phyloP scores from a whole-genome alignment of 2,329 filamentous ascomycete genomes.

The Biscogniauxia marginata region DNA sequence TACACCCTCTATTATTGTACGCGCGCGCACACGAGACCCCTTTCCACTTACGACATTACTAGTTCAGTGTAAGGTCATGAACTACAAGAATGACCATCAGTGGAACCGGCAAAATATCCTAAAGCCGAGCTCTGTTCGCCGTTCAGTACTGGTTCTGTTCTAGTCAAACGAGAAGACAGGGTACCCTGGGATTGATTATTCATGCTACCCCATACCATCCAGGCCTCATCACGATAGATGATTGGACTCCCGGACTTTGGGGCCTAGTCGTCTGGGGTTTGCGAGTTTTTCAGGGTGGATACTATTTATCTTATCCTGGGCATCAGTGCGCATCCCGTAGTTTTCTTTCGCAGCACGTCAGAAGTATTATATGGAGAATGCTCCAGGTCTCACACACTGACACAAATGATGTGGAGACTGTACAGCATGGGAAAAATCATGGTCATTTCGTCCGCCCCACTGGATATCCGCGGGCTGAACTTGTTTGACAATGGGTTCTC shows the following conservation, averaged over 20 bases:
- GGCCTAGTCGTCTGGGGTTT: neutral
- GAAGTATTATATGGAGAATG: neutral
- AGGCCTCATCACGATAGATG: neutral
- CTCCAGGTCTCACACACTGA: neutral
- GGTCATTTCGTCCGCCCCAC: neutral
- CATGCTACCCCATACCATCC: neutral
- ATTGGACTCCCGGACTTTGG: neutral
- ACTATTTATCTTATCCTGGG: neutral
- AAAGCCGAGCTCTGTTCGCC: neutral
- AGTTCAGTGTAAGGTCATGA: too few relatives aligned
- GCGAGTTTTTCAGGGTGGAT: neutral
- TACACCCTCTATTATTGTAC: neutral
- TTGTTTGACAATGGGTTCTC: neutral
- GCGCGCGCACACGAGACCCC: neutral
- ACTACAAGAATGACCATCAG: neutral
- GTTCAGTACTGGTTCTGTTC: neutral
- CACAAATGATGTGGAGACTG: neutral
- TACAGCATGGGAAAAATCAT: neutral
- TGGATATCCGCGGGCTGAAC: neutral
- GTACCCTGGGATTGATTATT: neutral
- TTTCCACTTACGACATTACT: neutral
- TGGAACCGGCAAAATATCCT: neutral
- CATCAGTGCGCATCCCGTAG: neutral
- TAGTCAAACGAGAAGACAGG: neutral
- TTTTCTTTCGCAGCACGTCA: neutral